A percentile compares a stretch with the other conserved stretches of the same genome.
phyloP scores from a whole-genome alignment of 2,329 filamentous ascomycete species.

The Cytospora piceae region DNA sequence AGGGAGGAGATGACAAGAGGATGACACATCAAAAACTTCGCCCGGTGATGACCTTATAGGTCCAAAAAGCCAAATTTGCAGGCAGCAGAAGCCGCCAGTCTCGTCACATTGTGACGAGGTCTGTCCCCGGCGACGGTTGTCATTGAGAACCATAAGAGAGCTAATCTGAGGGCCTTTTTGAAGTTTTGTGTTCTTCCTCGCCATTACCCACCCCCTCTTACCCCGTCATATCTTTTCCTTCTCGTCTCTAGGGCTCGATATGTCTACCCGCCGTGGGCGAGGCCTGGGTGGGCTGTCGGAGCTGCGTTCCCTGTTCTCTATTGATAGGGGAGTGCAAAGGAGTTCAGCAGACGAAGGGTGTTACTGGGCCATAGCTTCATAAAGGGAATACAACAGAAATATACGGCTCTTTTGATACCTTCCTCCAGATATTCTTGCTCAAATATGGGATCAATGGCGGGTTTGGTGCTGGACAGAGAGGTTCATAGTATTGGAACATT shows the following conservation, averaged over 20 bases:
- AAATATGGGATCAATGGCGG: no score
- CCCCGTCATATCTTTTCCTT: background rate
- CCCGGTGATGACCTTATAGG: constrained; percentile 44
- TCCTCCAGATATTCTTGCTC: no score
- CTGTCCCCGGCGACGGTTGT: constrained; percentile 38
- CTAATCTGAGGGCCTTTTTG: constrained; percentile 44
- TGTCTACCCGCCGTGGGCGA: no score
- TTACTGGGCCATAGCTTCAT: no score
- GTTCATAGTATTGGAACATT: background rate
- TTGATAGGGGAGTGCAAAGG: no score
- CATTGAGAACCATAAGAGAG: constrained; percentile 47
- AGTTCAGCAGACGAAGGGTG: no score
- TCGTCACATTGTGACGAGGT: constrained; percentile 18
- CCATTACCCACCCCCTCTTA: background rate
- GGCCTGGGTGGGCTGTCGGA: no score
- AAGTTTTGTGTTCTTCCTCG: constrained; percentile 20
- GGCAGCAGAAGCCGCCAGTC: constrained; percentile 38
- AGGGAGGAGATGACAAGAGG: background rate
- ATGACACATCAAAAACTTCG: constrained; percentile 28
- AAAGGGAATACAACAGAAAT: no score
- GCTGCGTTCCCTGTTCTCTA: no score
- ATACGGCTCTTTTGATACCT: no score
- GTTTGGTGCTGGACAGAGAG: background rate
- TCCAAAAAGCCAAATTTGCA: constrained; percentile 49
- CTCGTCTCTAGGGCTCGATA: background rate